phyloP scores from a whole-genome alignment of 1,139 yeast genomes.

The Nakaseomyces sp. region DNA sequence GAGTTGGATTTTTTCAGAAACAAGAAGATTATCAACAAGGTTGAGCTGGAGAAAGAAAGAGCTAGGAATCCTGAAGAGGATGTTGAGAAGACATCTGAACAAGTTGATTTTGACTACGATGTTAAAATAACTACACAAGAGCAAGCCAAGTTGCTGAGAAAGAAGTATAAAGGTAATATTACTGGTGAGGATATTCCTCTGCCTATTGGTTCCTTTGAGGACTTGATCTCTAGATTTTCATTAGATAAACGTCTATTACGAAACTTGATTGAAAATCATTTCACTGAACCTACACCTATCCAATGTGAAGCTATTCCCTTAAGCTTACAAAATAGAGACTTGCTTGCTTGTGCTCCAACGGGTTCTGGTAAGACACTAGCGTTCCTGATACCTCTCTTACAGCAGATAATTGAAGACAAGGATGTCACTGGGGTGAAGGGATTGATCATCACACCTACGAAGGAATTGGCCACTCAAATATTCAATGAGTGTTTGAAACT shows the following conservation, averaged over 20 bases:
- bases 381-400: constrained; percentile 73
- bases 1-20: constrained; percentile 69
- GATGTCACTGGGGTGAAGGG: constrained; percentile 51
- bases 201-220: constrained; percentile 85
- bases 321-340: constrained; percentile 53
- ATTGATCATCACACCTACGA: constrained; percentile 82
- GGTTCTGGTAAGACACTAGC: constrained; percentile 93
- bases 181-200: constrained; percentile 73
- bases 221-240: constrained; percentile 57
- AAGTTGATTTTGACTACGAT: background rate
- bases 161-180: constrained; percentile 50
- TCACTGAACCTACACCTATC: constrained; percentile 81
- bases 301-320: constrained; percentile 82
- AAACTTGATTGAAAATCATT: constrained; percentile 61
- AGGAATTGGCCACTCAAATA: constrained; percentile 83
- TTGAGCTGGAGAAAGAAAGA: constrained; percentile 19
- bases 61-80: constrained; percentile 26
- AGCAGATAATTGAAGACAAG: constrained; percentile 34
- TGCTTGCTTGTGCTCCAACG: constrained; percentile 87
- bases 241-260: constrained; percentile 54
- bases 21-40: constrained; percentile 33
- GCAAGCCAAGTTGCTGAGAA: constrained; percentile 53
- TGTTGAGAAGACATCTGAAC: constrained; percentile 33
- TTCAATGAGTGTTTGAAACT: constrained; percentile 58
- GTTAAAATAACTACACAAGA: constrained; percentile 43